A percentile compares a stretch with the other conserved stretches of the same genome.
phyloP scores from a whole-genome alignment of 192 early-diverging fungal genomes.

The Dissophora ornata region DNA sequence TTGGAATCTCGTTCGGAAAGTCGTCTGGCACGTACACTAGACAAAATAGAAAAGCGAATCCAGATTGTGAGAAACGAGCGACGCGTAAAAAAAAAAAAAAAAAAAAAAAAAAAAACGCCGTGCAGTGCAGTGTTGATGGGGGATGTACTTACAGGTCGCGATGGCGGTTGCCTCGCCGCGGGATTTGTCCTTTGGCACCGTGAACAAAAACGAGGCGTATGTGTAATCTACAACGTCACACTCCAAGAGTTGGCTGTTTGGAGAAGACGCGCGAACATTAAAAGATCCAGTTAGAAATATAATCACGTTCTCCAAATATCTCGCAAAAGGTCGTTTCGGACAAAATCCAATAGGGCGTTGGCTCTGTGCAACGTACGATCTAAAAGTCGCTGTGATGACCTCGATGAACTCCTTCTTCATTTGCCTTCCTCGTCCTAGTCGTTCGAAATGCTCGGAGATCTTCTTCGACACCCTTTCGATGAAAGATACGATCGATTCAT shows the following conservation, averaged over 20 bases:
- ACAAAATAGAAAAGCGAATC: neutral
- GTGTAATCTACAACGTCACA: slow-evolving; percentile 25
- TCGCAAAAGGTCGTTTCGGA: no score
- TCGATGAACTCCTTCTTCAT: slow-evolving; percentile 42
- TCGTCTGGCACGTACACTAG: slow-evolving; percentile 33
- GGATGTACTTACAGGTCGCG: slow-evolving; percentile 35
- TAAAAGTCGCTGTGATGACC: slow-evolving; percentile 6
- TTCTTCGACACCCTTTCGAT: slow-evolving; percentile 19
- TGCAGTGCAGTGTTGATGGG: no score
- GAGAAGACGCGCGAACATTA: no score
- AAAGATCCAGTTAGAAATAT: no score
- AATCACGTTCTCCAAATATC: no score
- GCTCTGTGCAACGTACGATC: slow-evolving; percentile 9
- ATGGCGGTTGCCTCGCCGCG: slow-evolving; percentile 21
- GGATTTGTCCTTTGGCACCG: neutral
- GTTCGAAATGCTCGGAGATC: slow-evolving; percentile 19
- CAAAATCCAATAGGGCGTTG: no score
- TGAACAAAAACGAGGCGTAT: slow-evolving; percentile 26
- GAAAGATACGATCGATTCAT: slow-evolving; percentile 23
- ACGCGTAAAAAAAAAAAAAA: no score
- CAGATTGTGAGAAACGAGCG: no score
- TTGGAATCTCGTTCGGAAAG: slow-evolving; percentile 38
- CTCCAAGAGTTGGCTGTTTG: slow-evolving; percentile 44
- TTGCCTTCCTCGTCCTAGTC: neutral
- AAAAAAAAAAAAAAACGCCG: no score